Base-by-base conservation (phyloP, 495 filamentous ascomycete genomes). In the Platismatia glauca region DNA sequence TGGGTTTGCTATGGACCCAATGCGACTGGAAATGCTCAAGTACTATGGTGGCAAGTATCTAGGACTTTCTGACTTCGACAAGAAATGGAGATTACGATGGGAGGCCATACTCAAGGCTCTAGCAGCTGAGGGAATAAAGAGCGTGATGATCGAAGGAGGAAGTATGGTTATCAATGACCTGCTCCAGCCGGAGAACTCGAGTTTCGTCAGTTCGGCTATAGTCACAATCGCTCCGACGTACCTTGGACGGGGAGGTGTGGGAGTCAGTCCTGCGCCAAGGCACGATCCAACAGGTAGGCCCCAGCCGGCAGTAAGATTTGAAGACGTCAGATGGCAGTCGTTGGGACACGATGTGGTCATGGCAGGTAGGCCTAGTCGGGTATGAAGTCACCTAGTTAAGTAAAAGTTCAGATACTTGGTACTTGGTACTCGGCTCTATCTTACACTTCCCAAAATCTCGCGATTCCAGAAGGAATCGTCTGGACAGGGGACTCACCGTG, bases 121-220 rank as follows among this genome's bases (percentile, higher is more conserved):
- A 18, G 73, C 72, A 55, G 73, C 73, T 11, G 78, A 88, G 62
- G 86, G 86, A 0, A 75, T 95, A 61, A 76, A 79, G 31, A 93
- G 89, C 67, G 80, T 96, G 34, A 96, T 95, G 91, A 79, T 96
- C 44, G 91, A 96, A 73, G 91, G 91, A 0, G 91, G 91, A 20
- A 90, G 83, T 5, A 80, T 79, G 24, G 82, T 96, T 55, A 86
- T 95, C 67, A 89, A 89, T 68, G 82, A 86, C 58, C 76, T 96
- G 18, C 75, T 96, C 22, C 75, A 77, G 41, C 73, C 77, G 20
- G 78, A 81, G 58, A 84, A 88, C 63, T 74, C 80, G n/a, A 70
- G 72, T 52, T 76, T 91, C 29, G 80, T 96, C 55, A 79, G 85
- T 66, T 84, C 84, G 15, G 84, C 95, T 29, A 83, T 96, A 65